Evolutionary conservation across 768 basidiomycete genomes (phyloP).

Genomic region (Trametes gibbosa): DNA sequence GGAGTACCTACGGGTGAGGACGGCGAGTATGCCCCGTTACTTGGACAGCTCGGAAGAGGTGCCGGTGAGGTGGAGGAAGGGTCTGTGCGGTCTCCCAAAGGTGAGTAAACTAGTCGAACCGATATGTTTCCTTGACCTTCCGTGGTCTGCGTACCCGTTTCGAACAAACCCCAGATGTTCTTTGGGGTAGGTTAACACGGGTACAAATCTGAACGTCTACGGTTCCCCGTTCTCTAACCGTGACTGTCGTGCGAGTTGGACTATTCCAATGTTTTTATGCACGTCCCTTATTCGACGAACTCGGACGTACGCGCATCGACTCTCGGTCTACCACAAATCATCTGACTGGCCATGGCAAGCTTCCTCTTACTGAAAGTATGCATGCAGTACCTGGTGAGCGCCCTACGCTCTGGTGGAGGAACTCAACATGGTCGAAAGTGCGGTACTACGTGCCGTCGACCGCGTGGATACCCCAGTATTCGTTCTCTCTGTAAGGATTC

Average conservation of each 20-base stretch:
- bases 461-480: constrained; percentile 79
- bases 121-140: neutral
- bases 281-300: too few species aligned
- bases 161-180: neutral
- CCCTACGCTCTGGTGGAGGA: constrained; percentile 12
- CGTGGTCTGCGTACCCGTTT: too few species aligned
- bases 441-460: constrained; percentile 78
- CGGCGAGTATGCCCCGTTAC: constrained; percentile 13
- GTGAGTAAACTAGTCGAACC: constrained; percentile 9
- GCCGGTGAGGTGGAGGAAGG: constrained; percentile 7
- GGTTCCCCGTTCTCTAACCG: too few species aligned
- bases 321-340: too few species aligned
- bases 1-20: constrained; percentile 2
- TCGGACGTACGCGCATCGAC: too few species aligned
- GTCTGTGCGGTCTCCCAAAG: neutral
- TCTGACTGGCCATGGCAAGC: too few species aligned
- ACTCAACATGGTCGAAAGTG: constrained; percentile 41
- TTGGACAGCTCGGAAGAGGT: constrained; percentile 2
- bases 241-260: too few species aligned
- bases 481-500: constrained; percentile 49
- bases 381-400: neutral
- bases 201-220: too few species aligned
- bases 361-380: neutral
- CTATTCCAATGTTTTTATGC: too few species aligned
- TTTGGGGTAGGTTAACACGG: too few species aligned